phyloP scores from a whole-genome alignment of 2,329 filamentous ascomycete species.

The Botrytis pseudocinerea region DNA sequence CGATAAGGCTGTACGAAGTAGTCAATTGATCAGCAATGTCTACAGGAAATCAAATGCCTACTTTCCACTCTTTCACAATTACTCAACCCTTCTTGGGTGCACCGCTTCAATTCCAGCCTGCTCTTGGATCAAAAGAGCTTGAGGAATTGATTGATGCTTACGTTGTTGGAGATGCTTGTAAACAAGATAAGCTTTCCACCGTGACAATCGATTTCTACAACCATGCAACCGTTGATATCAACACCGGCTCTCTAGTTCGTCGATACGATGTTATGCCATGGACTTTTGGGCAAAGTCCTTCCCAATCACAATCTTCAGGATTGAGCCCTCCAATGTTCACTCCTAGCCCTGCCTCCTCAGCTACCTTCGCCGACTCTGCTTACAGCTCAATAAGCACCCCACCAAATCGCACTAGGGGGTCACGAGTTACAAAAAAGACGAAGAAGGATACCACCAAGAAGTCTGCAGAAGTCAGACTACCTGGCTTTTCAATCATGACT shows the following conservation, averaged over 20 bases:
- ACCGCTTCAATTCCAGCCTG: slow-evolving; percentile 64
- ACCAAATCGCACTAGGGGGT: slow-evolving; percentile 25
- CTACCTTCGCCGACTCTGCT: slow-evolving; percentile 43
- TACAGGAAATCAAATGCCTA: slow-evolving; percentile 17
- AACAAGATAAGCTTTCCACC: slow-evolving; percentile 59
- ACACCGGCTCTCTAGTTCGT: slow-evolving; percentile 58
- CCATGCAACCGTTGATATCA: slow-evolving; percentile 56
- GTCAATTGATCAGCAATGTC: slow-evolving; percentile 14
- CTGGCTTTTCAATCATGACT: slow-evolving; percentile 68
- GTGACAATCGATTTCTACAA: slow-evolving; percentile 62
- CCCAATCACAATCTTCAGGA: slow-evolving; percentile 54
- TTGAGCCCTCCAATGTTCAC: slow-evolving; percentile 47
- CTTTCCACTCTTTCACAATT: slow-evolving; percentile 46
- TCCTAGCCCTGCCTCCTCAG: slow-evolving; percentile 47
- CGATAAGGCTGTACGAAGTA: slow-evolving; percentile 8
- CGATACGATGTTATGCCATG: slow-evolving; percentile 43
- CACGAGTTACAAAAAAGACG: slow-evolving; percentile 35
- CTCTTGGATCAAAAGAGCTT: slow-evolving; percentile 62
- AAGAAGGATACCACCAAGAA: slow-evolving; percentile 37
- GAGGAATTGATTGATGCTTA: slow-evolving; percentile 61
- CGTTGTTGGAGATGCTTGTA: slow-evolving; percentile 53
- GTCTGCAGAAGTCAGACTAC: slow-evolving; percentile 43
- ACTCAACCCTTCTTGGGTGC: slow-evolving; percentile 59
- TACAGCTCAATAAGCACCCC: slow-evolving; percentile 36
- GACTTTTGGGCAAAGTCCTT: slow-evolving; percentile 43